phyloP scores from a whole-genome alignment of 495 filamentous ascomycete species.

The Aspergillus ellipticus region DNA sequence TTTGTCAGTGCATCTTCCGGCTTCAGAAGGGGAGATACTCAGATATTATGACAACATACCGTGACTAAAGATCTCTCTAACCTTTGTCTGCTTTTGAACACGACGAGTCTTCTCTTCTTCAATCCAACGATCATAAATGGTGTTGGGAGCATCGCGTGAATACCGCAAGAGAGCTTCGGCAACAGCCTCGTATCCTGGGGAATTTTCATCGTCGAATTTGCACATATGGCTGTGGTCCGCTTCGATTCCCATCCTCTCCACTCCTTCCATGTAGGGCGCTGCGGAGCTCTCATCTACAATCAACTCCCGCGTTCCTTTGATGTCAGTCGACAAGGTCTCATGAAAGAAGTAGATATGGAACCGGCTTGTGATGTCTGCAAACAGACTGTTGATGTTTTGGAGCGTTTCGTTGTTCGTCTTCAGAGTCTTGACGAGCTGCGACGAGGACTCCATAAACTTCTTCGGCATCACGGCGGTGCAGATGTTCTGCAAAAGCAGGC shows the following conservation, averaged over 20 bases:
- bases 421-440: slow-evolving; percentile 66
- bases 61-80: slow-evolving; percentile 33
- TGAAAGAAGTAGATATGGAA: slow-evolving; percentile 74
- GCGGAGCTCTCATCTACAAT: slow-evolving; percentile 77
- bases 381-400: slow-evolving; percentile 75
- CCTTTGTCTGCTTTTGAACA: slow-evolving; percentile 34
- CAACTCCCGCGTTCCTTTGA: slow-evolving; percentile 56
- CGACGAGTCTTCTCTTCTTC: slow-evolving; percentile 56
- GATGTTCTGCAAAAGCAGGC: slow-evolving; percentile 67
- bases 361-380: slow-evolving; percentile 66
- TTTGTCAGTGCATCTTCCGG: not conserved
- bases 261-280: slow-evolving; percentile 68
- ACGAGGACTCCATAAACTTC: slow-evolving; percentile 66
- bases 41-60: slow-evolving; percentile 16
- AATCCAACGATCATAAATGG: slow-evolving; percentile 59
- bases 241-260: slow-evolving; percentile 74
- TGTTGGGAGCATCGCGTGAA: slow-evolving; percentile 53
- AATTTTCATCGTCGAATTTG: slow-evolving; percentile 70
- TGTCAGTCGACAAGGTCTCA: slow-evolving; percentile 63
- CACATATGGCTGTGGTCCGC: slow-evolving; percentile 85
- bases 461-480: slow-evolving; percentile 66
- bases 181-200: slow-evolving; percentile 72
- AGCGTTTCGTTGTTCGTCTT: slow-evolving; percentile 75
- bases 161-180: slow-evolving; percentile 70
- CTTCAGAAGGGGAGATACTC: not conserved